These are phyloP conservation scores for Hirsutella minnesotensis DNA, from an alignment of 2,329 filamentous ascomycete species.

Conservation along the genomic window DNA sequence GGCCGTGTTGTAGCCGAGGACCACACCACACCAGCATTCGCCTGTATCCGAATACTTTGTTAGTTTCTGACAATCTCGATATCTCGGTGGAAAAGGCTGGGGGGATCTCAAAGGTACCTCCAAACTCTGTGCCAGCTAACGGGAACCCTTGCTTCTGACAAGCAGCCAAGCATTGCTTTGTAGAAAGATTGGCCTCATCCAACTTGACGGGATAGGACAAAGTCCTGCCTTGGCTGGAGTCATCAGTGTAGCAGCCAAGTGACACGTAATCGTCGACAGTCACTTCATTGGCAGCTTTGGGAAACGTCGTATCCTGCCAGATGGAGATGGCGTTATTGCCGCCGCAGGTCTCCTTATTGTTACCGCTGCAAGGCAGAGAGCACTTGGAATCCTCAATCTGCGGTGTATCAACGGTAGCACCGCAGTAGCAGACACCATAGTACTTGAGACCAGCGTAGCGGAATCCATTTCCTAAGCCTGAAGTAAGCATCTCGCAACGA, in stretches of 20 bases:
- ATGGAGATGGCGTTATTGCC: slow-evolving; percentile 33
- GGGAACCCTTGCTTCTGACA: slow-evolving; percentile 33
- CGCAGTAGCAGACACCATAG: slow-evolving; percentile 41
- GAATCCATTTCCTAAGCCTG: slow-evolving; percentile 29
- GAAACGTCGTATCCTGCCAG: slow-evolving; percentile 36
- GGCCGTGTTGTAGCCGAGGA: slow-evolving; percentile 35
- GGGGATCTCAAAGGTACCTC: slow-evolving; percentile 10
- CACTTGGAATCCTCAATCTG: slow-evolving; percentile 41
- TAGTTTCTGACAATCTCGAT: not conserved
- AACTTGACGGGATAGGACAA: slow-evolving; percentile 31
- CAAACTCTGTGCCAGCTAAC: slow-evolving; percentile 36
- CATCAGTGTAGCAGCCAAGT: slow-evolving; percentile 49
- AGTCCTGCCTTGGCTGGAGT: slow-evolving; percentile 27
- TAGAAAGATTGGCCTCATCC: slow-evolving; percentile 25
- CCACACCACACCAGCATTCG: slow-evolving; percentile 39
- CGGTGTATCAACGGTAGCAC: slow-evolving; percentile 39
- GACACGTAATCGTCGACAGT: slow-evolving; percentile 42
- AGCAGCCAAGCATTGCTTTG: slow-evolving; percentile 27
- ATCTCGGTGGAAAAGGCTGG: not conserved
- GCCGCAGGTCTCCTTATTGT: slow-evolving; percentile 33
- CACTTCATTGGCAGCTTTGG: slow-evolving; percentile 28
- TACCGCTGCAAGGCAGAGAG: slow-evolving; percentile 40
- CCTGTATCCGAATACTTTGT: slow-evolving; percentile 11
- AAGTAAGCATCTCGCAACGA: not conserved
- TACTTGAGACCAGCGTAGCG: slow-evolving; percentile 39